Conservation (phyloP, 495 filamentous ascomycete genomes). For the Letharia lupina region DNA sequence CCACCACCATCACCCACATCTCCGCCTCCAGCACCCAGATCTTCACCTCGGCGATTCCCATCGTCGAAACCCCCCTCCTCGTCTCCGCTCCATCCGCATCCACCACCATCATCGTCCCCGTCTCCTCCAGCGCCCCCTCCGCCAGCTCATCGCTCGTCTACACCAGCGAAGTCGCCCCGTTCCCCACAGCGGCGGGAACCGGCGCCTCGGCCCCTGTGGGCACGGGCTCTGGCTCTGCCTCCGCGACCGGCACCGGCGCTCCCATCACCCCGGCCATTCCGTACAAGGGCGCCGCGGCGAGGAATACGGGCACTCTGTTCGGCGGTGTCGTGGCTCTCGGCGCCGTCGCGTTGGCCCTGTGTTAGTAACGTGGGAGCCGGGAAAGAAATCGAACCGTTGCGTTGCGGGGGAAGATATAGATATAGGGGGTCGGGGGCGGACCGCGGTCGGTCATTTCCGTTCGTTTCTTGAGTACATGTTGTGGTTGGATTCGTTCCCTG, state of each 20-base stretch:
- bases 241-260: background rate
- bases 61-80: background rate
- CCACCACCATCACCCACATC: constrained; percentile 15
- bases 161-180: constrained; percentile 3
- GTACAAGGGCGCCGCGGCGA: constrained; percentile 7
- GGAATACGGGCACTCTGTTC: background rate
- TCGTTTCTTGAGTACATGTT: too few species aligned
- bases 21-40: constrained; percentile 12
- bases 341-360: constrained; percentile 7
- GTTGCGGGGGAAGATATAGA: too few species aligned
- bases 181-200: constrained; percentile 10
- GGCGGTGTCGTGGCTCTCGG: constrained; percentile 7
- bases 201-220: background rate
- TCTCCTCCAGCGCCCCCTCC: background rate
- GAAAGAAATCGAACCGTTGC: too few species aligned
- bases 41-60: constrained; percentile 14
- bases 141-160: background rate
- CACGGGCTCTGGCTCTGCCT: background rate
- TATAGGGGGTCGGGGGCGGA: too few species aligned
- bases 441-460: too few species aligned
- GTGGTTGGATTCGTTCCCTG: too few species aligned
- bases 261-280: constrained; percentile 2
- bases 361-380: constrained; percentile 15
- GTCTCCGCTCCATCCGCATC: background rate
- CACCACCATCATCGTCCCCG: background rate